Evolutionary conservation across 345 rosid species (phyloP), one percentile per base, ranked within the genome.

Genomic region (Pugionium dolabratum): DNA sequence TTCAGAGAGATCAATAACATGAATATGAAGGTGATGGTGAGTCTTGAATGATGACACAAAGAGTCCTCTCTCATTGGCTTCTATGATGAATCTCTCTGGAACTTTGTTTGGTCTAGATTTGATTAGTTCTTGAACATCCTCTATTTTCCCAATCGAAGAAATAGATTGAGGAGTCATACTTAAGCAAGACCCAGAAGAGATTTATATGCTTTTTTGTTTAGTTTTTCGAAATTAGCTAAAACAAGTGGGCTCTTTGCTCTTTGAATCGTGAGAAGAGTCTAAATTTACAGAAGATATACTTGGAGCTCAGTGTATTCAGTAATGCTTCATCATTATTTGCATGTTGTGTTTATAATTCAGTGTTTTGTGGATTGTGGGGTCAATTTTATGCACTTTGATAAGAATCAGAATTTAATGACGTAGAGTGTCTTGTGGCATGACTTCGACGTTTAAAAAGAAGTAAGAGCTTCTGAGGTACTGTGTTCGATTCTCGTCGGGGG

Each of bases 51-150:
- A 77, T 18, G 18, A 18, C 37, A 66, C 51, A n/a, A 66, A 39
- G 48, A 54, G 47, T 40, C 86, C 95, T 78, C 94, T 83, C 76
- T 83, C 96, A 28, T 59, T 71, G 33, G 43, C 45, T 48, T 83
- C 92, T 54, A 91, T 72, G 1, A 92, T 83, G 51, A 87, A 92
- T 75, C 96, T 80, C 50, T 85, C 79, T 27, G 98, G 98, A 42
- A 92, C 61, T 70, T 59, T 66, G 54, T 80, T 74, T 67, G 92
- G 88, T 71, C 78, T 76, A 18, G 78, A 45, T 53, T 82, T 87
- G 40, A 83, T 83, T n/a, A 92, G 82, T 77, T 89, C 96, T 73
- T 92, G 96, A 48, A 89, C 98, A 81, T 92, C 96, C 10, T 89
- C 95, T 35, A 89, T 80, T 59, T 78, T 85, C 35, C 98, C 98